phyloP scores from a whole-genome alignment of 257 asterid genomes.

The Ilex asprella region DNA sequence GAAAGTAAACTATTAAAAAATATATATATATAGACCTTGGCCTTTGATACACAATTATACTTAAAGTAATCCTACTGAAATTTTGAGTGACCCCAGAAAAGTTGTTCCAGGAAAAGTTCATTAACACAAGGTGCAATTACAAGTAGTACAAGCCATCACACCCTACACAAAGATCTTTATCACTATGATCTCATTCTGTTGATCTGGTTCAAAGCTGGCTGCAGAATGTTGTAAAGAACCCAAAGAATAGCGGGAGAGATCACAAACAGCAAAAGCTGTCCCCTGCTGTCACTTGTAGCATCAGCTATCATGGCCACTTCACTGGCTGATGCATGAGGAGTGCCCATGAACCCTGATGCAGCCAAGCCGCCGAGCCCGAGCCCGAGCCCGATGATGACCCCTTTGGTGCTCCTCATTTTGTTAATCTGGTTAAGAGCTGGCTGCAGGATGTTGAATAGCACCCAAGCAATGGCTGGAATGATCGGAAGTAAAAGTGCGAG shows the following conservation, averaged over 20 bases:
- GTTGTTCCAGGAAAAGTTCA: too few relatives aligned
- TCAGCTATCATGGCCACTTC: constrained; percentile 50
- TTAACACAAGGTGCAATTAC: too few relatives aligned
- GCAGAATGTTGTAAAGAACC: constrained; percentile 78
- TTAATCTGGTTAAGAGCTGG: constrained; percentile 85
- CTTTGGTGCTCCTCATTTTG: constrained; percentile 61
- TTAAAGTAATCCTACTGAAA: too few relatives aligned
- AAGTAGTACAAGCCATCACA: too few relatives aligned
- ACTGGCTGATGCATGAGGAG: constrained; percentile 43
- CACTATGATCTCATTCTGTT: constrained; percentile 70
- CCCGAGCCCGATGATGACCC: constrained; percentile 63
- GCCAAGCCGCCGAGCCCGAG: constrained; percentile 64
- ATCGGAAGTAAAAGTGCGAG: constrained; percentile 63
- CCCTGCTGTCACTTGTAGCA: constrained; percentile 66
- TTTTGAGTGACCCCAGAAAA: too few relatives aligned
- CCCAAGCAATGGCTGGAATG: constrained; percentile 85
- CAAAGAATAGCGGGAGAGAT: constrained; percentile 79
- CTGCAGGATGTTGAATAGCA: constrained; percentile 80
- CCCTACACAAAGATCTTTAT: neutral
- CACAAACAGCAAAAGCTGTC: constrained; percentile 69
- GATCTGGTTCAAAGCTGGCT: constrained; percentile 93
- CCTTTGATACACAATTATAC: too few relatives aligned
- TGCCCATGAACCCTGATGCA: constrained; percentile 39
- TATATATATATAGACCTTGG: too few relatives aligned
- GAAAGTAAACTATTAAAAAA: too few relatives aligned